phyloP scores from a whole-genome alignment of 208 protist genomes.

The Trypanosoma mega region DNA sequence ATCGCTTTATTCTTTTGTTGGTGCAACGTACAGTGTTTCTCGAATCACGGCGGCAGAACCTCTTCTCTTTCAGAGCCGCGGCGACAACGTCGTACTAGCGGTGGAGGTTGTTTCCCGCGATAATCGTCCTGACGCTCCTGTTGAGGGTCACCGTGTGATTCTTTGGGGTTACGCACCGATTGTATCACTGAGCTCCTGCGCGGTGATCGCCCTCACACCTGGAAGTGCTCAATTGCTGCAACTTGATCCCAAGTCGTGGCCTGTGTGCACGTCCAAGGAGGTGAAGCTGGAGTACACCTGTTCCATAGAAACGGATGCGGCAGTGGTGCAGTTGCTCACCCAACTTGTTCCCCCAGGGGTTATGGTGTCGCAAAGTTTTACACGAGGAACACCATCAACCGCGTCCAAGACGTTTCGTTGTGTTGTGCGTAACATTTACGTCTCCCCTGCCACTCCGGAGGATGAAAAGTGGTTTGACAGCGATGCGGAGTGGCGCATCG shows the following conservation, averaged over 20 bases:
- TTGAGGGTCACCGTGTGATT: conserved; percentile 54
- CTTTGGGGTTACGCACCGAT: conserved; percentile 59
- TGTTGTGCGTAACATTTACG: conserved; percentile 52
- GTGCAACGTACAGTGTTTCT: conserved; percentile 59
- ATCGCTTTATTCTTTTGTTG: conserved; percentile 52
- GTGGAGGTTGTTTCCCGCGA: conserved; percentile 58
- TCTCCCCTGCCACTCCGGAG: conserved; percentile 40
- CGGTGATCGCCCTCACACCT: conserved; percentile 33
- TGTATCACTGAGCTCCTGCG: conserved; percentile 16
- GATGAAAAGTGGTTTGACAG: conserved; percentile 41
- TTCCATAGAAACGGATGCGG: conserved; percentile 33
- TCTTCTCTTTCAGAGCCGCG: conserved; percentile 54
- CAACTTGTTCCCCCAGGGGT: conserved; percentile 78
- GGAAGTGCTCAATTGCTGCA: conserved; percentile 76
- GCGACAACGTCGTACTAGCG: conserved; percentile 50
- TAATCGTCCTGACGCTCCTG: conserved; percentile 11
- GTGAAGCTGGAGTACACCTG: conserved; percentile 34
- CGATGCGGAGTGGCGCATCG: conserved; percentile 70
- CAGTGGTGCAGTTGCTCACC: conserved; percentile 45
- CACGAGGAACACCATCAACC: conserved; percentile 39
- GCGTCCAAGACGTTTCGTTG: conserved; percentile 55
- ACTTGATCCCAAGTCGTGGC: conserved; percentile 58
- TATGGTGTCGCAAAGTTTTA: conserved; percentile 79
- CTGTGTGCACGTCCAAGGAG: conserved; percentile 25
- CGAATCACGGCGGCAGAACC: conserved; percentile 29